These are phyloP conservation scores for Xylaria sp. DNA, from an alignment of 2,329 filamentous ascomycete genomes.

Conservation along the genomic window DNA sequence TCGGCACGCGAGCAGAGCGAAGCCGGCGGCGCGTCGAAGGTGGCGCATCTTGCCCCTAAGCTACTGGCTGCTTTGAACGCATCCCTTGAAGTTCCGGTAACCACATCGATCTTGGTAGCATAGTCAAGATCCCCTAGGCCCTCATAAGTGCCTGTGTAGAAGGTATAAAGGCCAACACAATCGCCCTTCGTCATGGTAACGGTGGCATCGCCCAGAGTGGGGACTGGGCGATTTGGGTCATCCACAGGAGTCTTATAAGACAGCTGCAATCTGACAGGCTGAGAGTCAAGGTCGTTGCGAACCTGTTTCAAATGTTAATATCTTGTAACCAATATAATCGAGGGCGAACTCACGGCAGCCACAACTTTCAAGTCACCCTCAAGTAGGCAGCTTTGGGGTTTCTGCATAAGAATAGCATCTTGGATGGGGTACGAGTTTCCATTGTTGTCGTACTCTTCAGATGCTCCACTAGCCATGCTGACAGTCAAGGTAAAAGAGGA, in stretches of 20 bases:
- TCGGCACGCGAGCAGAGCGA: slow-evolving; percentile 36
- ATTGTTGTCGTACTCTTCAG: slow-evolving; percentile 60
- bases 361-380: slow-evolving; percentile 52
- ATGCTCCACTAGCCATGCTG: slow-evolving; percentile 54
- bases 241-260: slow-evolving; percentile 49
- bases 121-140: slow-evolving; percentile 52
- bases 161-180: slow-evolving; percentile 55
- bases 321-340: background rate
- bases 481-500: slow-evolving; percentile 64
- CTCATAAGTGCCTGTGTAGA: slow-evolving; percentile 52
- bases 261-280: slow-evolving; percentile 49
- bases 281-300: slow-evolving; percentile 52
- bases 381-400: slow-evolving; percentile 61
- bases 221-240: slow-evolving; percentile 50
- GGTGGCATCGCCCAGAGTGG: slow-evolving; percentile 46
- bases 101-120: slow-evolving; percentile 53
- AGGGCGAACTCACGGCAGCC: slow-evolving; percentile 45
- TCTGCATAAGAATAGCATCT: slow-evolving; percentile 61
- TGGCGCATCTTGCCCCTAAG: slow-evolving; percentile 51
- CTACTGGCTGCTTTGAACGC: slow-evolving; percentile 55
- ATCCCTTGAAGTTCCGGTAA: slow-evolving; percentile 50
- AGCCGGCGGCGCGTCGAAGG: slow-evolving; percentile 46
- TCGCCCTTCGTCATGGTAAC: slow-evolving; percentile 49
- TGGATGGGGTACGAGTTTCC: slow-evolving; percentile 60
- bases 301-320: slow-evolving; percentile 38